Percentiles rank a stretch among this genome's conserved stretches.
Evolutionary conservation across 2,329 filamentous ascomycete genomes (phyloP).

Genomic region (Graphium sp.): DNA sequence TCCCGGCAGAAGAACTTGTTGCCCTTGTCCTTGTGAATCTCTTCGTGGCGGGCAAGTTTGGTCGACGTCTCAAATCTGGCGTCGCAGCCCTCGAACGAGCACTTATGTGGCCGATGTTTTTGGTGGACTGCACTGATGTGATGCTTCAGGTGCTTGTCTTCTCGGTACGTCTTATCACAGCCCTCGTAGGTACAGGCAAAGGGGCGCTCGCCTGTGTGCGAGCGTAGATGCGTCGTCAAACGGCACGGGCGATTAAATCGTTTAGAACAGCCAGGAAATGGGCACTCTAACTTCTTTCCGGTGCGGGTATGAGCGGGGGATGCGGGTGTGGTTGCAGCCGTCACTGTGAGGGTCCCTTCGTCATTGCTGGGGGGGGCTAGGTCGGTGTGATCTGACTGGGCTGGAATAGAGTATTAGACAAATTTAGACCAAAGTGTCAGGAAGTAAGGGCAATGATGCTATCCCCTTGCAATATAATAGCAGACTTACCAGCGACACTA

Average conservation of each 20-base stretch:
- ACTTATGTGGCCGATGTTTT: slow-evolving; percentile 51
- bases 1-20: slow-evolving; percentile 61
- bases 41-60: slow-evolving; percentile 57
- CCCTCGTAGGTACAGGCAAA: slow-evolving; percentile 53
- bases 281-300: slow-evolving; percentile 58
- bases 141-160: slow-evolving; percentile 71
- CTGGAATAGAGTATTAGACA: too few species aligned
- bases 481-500: too few species aligned
- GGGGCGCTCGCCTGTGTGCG: slow-evolving; percentile 71
- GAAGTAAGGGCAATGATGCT: too few species aligned
- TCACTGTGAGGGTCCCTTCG: too few species aligned
- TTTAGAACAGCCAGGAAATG: slow-evolving; percentile 58
- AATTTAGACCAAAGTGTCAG: too few species aligned
- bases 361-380: too few species aligned
- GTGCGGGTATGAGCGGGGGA: slow-evolving; percentile 19
- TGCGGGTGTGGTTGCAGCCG: slow-evolving; percentile 19
- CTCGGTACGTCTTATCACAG: slow-evolving; percentile 73
- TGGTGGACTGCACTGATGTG: slow-evolving; percentile 74
- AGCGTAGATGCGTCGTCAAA: slow-evolving; percentile 63
- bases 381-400: too few species aligned
- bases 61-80: slow-evolving; percentile 73
- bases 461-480: too few species aligned
- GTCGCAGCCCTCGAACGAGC: slow-evolving; percentile 53
- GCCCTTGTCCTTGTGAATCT: slow-evolving; percentile 56
- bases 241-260: slow-evolving; percentile 77